These are phyloP conservation scores for Phytophthora palmivora DNA, from an alignment of 352 stramenopile species.

Conservation along the genomic window DNA sequence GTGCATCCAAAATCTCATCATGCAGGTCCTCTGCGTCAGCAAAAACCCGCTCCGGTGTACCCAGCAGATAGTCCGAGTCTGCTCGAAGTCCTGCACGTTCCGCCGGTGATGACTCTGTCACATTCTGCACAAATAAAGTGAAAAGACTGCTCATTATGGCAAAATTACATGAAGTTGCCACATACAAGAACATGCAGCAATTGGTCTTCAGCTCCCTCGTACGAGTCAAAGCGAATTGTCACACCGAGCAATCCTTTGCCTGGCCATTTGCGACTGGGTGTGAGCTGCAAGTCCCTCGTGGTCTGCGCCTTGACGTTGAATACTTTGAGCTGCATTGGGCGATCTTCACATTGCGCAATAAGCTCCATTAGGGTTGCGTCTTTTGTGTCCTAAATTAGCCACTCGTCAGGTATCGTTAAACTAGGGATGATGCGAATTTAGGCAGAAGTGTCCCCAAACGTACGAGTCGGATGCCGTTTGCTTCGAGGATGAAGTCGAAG, in stretches of 20 bases:
- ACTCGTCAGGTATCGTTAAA: constrained; percentile 12
- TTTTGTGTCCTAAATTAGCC: constrained; percentile 63
- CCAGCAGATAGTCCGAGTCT: constrained; percentile 95
- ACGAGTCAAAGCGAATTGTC: constrained; percentile 98
- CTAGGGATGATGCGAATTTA: constrained; percentile 1
- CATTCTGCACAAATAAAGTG: constrained; percentile 51
- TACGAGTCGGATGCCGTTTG: constrained; percentile 89
- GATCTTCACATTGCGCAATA: constrained; percentile 89
- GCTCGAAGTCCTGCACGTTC: constrained; percentile 89
- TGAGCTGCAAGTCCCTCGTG: constrained; percentile 82
- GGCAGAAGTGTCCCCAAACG: neutral
- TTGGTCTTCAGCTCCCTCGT: constrained; percentile 95
- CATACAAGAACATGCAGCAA: constrained; percentile 94
- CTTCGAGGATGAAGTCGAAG: constrained; percentile 98
- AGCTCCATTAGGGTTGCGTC: constrained; percentile 93
- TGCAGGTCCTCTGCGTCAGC: constrained; percentile 87
- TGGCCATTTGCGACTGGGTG: constrained; percentile 92
- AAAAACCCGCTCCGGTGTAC: constrained; percentile 92
- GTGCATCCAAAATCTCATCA: constrained; percentile 89
- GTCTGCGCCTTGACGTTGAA: constrained; percentile 87
- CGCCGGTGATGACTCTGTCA: constrained; percentile 91
- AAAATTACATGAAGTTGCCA: constrained; percentile 4
- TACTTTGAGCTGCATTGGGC: constrained; percentile 70
- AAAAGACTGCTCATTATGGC: constrained; percentile 1
- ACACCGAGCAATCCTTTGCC: constrained; percentile 96